Percentiles rank a stretch among this genome's conserved stretches.
Evolutionary conservation across 139 green algal genomes (phyloP).

Genomic region (Ettlia oleoabundans): DNA sequence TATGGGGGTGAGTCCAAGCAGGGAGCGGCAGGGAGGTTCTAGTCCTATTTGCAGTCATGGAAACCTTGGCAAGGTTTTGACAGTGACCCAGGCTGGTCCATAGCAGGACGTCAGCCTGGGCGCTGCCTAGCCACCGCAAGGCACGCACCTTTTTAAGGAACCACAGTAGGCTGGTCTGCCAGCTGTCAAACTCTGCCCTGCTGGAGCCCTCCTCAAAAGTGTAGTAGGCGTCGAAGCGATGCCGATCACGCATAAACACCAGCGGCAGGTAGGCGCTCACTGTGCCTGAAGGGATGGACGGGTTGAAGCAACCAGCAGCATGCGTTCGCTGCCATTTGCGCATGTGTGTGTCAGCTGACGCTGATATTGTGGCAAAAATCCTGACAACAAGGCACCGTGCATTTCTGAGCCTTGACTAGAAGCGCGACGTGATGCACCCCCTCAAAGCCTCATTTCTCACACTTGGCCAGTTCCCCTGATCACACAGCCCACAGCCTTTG

Average conservation of each 20-base stretch:
- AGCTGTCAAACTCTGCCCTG: constrained; percentile 33
- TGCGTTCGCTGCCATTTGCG: not conserved
- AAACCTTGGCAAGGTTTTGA: too few species aligned
- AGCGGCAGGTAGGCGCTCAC: constrained; percentile 69
- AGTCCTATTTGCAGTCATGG: too few species aligned
- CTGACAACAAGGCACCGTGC: not conserved
- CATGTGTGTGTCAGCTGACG: not conserved
- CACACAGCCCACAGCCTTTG: too few species aligned
- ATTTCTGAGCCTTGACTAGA: too few species aligned
- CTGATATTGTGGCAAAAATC: too few species aligned
- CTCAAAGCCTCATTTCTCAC: too few species aligned
- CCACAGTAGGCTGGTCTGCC: constrained; percentile 52
- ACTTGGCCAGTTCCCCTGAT: too few species aligned
- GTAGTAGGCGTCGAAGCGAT: constrained; percentile 27
- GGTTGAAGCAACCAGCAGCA: not conserved
- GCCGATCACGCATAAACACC: constrained; percentile 48
- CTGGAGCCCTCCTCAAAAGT: constrained; percentile 34
- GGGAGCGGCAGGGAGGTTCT: not conserved
- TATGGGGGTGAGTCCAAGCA: not conserved
- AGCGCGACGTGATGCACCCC: too few species aligned
- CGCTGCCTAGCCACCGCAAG: not conserved
- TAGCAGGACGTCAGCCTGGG: not conserved
- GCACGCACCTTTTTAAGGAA: constrained; percentile 61
- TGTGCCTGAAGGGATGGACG: constrained; percentile 17
- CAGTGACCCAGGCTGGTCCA: too few species aligned